These are phyloP conservation scores for Incumbomyces lentus DNA, from an alignment of 2,329 filamentous ascomycete species.

Conservation along the genomic window DNA sequence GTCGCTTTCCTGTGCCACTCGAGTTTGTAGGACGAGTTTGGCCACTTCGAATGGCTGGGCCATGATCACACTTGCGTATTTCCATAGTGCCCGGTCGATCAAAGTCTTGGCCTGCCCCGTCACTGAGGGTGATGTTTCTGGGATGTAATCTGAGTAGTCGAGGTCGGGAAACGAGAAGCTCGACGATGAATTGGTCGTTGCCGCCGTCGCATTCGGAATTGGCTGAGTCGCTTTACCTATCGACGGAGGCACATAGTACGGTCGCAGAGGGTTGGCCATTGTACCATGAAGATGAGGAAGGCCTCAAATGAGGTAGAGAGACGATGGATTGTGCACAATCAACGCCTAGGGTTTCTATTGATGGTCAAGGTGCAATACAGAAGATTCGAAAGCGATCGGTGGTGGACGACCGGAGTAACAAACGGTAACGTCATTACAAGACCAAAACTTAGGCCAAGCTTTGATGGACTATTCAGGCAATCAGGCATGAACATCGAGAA, in stretches of 20 bases:
- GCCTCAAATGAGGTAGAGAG: no score
- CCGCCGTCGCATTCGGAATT: slow-evolving; percentile 27
- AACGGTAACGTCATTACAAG: no score
- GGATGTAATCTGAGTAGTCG: slow-evolving; percentile 80
- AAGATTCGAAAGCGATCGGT: no score
- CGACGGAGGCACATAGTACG: slow-evolving; percentile 55
- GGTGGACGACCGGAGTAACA: no score
- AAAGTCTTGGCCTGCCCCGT: slow-evolving; percentile 66
- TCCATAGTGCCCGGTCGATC: slow-evolving; percentile 78
- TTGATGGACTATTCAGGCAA: no score
- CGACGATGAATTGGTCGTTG: slow-evolving; percentile 29
- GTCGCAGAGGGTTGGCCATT: slow-evolving; percentile 49
- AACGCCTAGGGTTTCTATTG: no score
- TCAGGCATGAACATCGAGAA: no score
- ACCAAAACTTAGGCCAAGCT: no score
- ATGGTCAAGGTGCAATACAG: no score
- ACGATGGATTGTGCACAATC: no score
- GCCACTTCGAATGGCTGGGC: slow-evolving; percentile 96
- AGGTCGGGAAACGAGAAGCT: slow-evolving; percentile 59
- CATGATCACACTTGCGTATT: slow-evolving; percentile 79
- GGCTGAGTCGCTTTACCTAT: slow-evolving; percentile 47
- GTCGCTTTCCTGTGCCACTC: slow-evolving; percentile 32
- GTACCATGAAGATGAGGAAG: neutral
- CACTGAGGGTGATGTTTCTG: slow-evolving; percentile 63
- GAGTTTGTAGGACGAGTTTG: slow-evolving; percentile 81